phyloP scores from a whole-genome alignment of 441 rosid genomes.

The Euphorbia schlechtendalii region DNA sequence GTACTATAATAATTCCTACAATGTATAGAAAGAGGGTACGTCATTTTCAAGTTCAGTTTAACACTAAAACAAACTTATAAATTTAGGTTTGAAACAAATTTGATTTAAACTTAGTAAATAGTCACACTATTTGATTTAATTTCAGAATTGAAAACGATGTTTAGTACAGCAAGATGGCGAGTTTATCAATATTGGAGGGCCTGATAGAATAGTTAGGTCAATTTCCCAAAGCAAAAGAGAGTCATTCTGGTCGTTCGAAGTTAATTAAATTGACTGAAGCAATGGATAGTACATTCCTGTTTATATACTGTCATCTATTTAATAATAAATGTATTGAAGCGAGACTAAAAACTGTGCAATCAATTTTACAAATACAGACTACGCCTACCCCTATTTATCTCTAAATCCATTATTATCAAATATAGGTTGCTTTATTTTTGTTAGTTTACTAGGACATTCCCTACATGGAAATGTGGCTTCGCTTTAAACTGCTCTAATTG shows the following conservation, averaged over 20 bases:
- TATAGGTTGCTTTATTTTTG: neutral
- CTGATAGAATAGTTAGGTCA: conserved; percentile 16
- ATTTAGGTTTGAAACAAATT: no score
- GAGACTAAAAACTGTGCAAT: conserved; percentile 10
- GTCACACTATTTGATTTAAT: no score
- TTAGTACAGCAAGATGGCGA: conserved; percentile 15
- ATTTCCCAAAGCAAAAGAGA: conserved; percentile 16
- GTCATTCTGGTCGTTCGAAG: conserved; percentile 22
- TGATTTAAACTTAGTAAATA: no score
- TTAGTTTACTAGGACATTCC: conserved; percentile 24
- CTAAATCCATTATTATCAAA: no score
- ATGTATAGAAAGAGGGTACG: no score
- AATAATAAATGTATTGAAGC: conserved; percentile 13
- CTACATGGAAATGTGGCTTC: conserved; percentile 25
- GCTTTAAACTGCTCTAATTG: conserved; percentile 29
- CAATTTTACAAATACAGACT: neutral
- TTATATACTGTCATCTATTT: conserved; percentile 20
- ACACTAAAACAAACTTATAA: no score
- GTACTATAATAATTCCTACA: no score
- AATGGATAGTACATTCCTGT: conserved; percentile 28
- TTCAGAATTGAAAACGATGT: no score
- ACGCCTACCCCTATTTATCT: no score
- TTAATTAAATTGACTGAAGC: neutral
- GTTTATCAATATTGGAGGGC: conserved; percentile 16
- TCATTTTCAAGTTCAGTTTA: no score